These are phyloP conservation scores for Ophiostoma sp. DNA, from an alignment of 2,329 filamentous ascomycete species.

Conservation along the genomic window DNA sequence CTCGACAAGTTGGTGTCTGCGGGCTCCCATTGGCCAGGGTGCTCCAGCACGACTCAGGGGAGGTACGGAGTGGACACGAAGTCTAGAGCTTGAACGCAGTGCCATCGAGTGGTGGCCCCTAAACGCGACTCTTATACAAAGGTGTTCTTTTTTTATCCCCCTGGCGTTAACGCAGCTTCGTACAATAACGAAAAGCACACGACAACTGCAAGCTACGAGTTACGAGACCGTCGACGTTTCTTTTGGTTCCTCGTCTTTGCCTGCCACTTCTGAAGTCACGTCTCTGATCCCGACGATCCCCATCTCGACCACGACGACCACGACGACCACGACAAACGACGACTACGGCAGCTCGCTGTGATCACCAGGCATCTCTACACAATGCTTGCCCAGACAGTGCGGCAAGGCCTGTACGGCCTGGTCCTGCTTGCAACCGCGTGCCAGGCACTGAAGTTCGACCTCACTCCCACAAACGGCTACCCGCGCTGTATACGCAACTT, in stretches of 20 bases:
- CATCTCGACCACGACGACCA: background rate
- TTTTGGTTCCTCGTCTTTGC: background rate
- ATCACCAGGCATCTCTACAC: slow-evolving; percentile 2
- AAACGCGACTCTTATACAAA: slow-evolving; percentile 18
- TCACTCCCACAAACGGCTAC: slow-evolving; percentile 60
- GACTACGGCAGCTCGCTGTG: slow-evolving; percentile 1
- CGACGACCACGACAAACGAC: background rate
- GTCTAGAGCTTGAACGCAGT: slow-evolving; percentile 14
- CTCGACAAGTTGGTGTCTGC: background rate
- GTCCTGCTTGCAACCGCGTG: slow-evolving; percentile 50
- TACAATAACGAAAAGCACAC: slow-evolving; percentile 4
- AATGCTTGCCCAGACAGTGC: slow-evolving; percentile 40
- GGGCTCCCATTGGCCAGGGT: slow-evolving; percentile 15
- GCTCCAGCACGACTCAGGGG: slow-evolving; percentile 22
- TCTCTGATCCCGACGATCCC: background rate
- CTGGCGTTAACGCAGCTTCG: background rate
- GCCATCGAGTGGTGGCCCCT: slow-evolving; percentile 12
- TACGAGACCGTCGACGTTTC: background rate
- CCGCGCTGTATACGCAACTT: slow-evolving; percentile 97
- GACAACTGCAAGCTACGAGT: background rate
- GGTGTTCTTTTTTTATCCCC: slow-evolving; percentile 16
- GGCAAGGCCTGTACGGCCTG: slow-evolving; percentile 55
- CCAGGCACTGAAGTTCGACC: slow-evolving; percentile 86
- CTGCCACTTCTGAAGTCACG: background rate
- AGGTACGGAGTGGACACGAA: slow-evolving; percentile 22